phyloP scores from a whole-genome alignment of 345 rosid species.

The Arabidopsis suecica region DNA sequence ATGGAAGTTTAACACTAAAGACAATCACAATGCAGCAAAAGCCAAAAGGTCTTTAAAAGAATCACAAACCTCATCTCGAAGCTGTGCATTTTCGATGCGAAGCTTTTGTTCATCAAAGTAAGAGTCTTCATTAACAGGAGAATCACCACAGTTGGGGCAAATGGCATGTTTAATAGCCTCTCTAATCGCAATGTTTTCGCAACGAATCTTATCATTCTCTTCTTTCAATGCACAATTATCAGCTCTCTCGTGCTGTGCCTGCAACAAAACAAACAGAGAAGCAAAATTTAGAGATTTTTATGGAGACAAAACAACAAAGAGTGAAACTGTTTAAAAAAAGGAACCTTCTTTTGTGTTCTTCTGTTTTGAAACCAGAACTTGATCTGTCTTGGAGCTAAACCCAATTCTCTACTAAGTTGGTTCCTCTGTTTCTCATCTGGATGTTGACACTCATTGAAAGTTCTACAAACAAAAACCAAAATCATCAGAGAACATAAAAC shows the following conservation, averaged over 20 bases:
- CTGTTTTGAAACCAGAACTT: slow-evolving; percentile 99
- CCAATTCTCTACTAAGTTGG: slow-evolving; percentile 81
- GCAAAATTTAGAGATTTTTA: background rate
- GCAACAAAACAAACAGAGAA: background rate
- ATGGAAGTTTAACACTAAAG: background rate
- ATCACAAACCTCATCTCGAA: slow-evolving; percentile 80
- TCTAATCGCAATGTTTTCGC: slow-evolving; percentile 92
- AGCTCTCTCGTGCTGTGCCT: slow-evolving; percentile 96
- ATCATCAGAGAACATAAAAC: background rate
- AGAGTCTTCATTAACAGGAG: slow-evolving; percentile 76
- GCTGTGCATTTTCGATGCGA: slow-evolving; percentile 81
- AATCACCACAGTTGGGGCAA: slow-evolving; percentile 89
- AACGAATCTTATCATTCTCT: slow-evolving; percentile 94
- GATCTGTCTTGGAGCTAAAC: slow-evolving; percentile 92
- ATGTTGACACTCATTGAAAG: slow-evolving; percentile 94
- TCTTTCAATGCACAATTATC: slow-evolving; percentile 75
- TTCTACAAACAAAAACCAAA: slow-evolving; percentile 48
- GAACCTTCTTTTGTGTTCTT: slow-evolving; percentile 95
- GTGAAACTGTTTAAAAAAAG: background rate
- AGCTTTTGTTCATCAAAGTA: slow-evolving; percentile 90
- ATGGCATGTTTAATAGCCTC: slow-evolving; percentile 91
- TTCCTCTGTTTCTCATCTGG: slow-evolving; percentile 97
- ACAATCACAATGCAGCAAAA: slow-evolving; percentile 11
- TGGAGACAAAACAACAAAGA: background rate
- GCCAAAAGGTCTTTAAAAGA: background rate